Percentiles rank a stretch among this genome's conserved stretches.
Conservation (phyloP, 2,329 filamentous ascomycete species). For the Seiridium unicorne region DNA sequence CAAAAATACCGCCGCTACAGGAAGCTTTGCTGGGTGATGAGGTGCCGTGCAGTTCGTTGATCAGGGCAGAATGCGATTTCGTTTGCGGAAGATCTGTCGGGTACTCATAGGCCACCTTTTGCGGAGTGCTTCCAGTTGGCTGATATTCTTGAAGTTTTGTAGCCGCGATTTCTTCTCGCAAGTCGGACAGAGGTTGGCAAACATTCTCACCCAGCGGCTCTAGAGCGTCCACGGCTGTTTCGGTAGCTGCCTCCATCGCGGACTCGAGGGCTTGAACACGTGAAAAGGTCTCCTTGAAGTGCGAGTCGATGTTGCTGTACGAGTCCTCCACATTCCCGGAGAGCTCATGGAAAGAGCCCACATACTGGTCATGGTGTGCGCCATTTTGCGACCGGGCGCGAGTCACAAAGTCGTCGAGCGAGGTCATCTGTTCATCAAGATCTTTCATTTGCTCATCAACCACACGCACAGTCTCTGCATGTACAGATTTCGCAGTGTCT, state of each 20-base stretch:
- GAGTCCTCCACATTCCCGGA: conserved; percentile 69
- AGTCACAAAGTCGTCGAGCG: conserved; percentile 86
- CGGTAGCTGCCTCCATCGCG: conserved; percentile 62
- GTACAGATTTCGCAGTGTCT: conserved; percentile 78
- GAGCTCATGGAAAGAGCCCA: conserved; percentile 63
- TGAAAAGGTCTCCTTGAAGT: conserved; percentile 67
- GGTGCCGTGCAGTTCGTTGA: conserved; percentile 37
- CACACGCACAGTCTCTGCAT: conserved; percentile 84
- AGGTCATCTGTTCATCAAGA: conserved; percentile 83
- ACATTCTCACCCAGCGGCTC: conserved; percentile 59
- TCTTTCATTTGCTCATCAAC: conserved; percentile 87
- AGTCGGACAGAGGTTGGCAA: conserved; percentile 66
- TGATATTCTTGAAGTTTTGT: conserved; percentile 75
- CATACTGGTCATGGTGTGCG: conserved; percentile 69
- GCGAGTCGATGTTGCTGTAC: conserved; percentile 67
- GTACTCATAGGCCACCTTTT: conserved; percentile 78
- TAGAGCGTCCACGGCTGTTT: conserved; percentile 58
- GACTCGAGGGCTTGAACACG: conserved; percentile 67
- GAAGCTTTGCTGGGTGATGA: conserved; percentile 32
- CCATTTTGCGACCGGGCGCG: conserved; percentile 80
- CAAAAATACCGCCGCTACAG: conserved; percentile 32
- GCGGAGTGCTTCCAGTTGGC: conserved; percentile 82
- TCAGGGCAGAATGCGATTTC: conserved; percentile 41
- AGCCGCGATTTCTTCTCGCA: conserved; percentile 66
- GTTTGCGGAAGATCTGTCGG: conserved; percentile 78